Base-by-base conservation (phyloP, 139 green algal species). In the Yamagishiella unicocca region DNA sequence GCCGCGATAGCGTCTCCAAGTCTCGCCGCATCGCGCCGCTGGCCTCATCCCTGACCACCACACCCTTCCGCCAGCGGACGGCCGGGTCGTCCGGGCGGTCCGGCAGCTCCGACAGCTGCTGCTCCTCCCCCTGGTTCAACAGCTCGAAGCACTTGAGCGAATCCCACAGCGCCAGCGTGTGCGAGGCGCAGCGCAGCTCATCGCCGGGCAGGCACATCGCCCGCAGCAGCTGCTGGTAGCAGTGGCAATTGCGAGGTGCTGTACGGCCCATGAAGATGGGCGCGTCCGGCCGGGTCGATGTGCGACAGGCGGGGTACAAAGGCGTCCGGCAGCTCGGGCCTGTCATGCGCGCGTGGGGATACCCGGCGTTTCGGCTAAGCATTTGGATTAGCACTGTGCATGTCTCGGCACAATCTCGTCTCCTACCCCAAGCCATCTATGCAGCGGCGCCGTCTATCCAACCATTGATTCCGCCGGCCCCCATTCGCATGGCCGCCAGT, bases 21-120 rank as follows among this genome's bases (percentile, higher is more conserved):
- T 71, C 46, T 27, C 53, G 35, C 31, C 7, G 43, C 35, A 31
- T 2, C 27, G 0, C 42, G 3, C 4, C 29, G 24, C 17, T 9
- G 4, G 2, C 25, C 14, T 25, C 45, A 9, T 19, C 17, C 46
- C 27, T n/a, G 24, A 29, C 2, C 45, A 64, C 9, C 35, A 66
- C 45, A 35, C 35, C 54, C 33, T 37, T 53, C 25, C 61, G 35
- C 79, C 79, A 85, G 1, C 62, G 58, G 61, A 37, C 61, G 6
- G 29, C 31, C 7, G 61, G 40, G 53, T 80, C 67, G 40, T 71
- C 82, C 24, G 31, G 14, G 2, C 12, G 4, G 27, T 79, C 82
- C 25, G 82, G 82, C 67, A 87, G 82, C 2, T 87, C 82, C 4
- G 62, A 79, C 35, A 71, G 31, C 50, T 87, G 82, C 33, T 87